Evolutionary conservation across 768 basidiomycete species (phyloP).

Genomic region (Trametes elegans): DNA sequence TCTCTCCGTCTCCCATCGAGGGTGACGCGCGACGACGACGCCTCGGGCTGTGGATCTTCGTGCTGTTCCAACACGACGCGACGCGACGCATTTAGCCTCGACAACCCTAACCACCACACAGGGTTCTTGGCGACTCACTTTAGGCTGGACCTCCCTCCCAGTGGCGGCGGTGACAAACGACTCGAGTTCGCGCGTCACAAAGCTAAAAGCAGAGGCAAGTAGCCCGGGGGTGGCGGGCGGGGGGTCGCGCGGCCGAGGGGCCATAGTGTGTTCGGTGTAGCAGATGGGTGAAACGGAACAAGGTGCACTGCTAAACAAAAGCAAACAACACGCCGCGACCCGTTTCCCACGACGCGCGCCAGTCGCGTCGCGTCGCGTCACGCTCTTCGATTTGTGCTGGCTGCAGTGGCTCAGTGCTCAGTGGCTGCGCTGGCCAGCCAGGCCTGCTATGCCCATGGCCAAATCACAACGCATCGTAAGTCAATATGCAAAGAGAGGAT

Average conservation of each 20-base stretch:
- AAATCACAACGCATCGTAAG: background rate
- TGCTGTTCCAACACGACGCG: slow-evolving; percentile 5
- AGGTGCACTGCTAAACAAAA: slow-evolving; percentile 13
- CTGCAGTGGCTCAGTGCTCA: too few species aligned
- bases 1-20: slow-evolving; percentile 18
- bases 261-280: slow-evolving; percentile 15
- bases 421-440: too few species aligned
- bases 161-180: slow-evolving; percentile 70
- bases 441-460: background rate
- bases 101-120: slow-evolving; percentile 6
- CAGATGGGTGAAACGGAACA: slow-evolving; percentile 19
- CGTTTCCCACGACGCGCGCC: slow-evolving; percentile 14
- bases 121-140: slow-evolving; percentile 38
- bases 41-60: slow-evolving; percentile 14
- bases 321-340: slow-evolving; percentile 17
- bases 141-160: slow-evolving; percentile 47
- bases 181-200: slow-evolving; percentile 68
- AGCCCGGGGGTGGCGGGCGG: slow-evolving; percentile 38
- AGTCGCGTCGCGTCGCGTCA: background rate
- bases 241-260: slow-evolving; percentile 16
- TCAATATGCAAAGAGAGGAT: slow-evolving; percentile 7
- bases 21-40: slow-evolving; percentile 26
- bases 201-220: slow-evolving; percentile 63
- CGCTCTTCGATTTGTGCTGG: too few species aligned
- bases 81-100: background rate